Evolutionary conservation across 2,329 filamentous ascomycete species (phyloP).

Genomic region (Exophiala phaeomuriformis): DNA sequence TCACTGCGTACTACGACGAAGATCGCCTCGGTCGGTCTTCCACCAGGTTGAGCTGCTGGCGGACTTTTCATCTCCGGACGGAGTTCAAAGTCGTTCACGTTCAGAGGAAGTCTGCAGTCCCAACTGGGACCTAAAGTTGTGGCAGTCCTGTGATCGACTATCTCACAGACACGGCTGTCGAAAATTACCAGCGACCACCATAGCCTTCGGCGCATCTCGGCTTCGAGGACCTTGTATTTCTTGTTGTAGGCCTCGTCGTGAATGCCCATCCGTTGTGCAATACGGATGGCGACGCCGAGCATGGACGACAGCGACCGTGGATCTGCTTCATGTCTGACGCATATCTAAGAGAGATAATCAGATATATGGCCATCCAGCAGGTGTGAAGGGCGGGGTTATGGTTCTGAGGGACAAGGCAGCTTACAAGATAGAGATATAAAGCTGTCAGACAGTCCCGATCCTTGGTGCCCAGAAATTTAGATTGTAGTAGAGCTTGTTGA

Average conservation of each 20-base stretch:
- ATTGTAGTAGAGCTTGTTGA: conserved; percentile 43
- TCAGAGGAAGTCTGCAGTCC: conserved; percentile 39
- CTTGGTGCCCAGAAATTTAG: conserved; percentile 35
- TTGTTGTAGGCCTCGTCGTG: conserved; percentile 53
- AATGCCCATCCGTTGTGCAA: conserved; percentile 62
- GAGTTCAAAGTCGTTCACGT: conserved; percentile 40
- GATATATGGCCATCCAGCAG: not conserved
- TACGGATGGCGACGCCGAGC: conserved; percentile 58
- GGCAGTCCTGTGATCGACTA: conserved; percentile 46
- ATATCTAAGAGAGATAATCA: conserved; percentile 42
- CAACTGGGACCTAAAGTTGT: conserved; percentile 36
- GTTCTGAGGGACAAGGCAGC: conserved; percentile 10
- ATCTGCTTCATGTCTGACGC: conserved; percentile 52
- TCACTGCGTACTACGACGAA: conserved; percentile 41
- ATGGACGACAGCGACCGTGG: conserved; percentile 55
- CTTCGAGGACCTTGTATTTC: conserved; percentile 47
- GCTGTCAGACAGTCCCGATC: conserved; percentile 46
- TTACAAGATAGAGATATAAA: conserved; percentile 49
- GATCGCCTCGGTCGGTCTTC: conserved; percentile 36
- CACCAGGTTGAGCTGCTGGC: conserved; percentile 27
- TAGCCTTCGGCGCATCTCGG: conserved; percentile 62
- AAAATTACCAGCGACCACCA: conserved; percentile 68
- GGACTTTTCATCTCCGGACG: conserved; percentile 34
- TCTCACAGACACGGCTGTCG: conserved; percentile 61
- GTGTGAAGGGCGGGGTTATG: too few species aligned